Base-by-base conservation (phyloP, 2,329 filamentous ascomycete genomes). In the Cordyceps cicadae region DNA sequence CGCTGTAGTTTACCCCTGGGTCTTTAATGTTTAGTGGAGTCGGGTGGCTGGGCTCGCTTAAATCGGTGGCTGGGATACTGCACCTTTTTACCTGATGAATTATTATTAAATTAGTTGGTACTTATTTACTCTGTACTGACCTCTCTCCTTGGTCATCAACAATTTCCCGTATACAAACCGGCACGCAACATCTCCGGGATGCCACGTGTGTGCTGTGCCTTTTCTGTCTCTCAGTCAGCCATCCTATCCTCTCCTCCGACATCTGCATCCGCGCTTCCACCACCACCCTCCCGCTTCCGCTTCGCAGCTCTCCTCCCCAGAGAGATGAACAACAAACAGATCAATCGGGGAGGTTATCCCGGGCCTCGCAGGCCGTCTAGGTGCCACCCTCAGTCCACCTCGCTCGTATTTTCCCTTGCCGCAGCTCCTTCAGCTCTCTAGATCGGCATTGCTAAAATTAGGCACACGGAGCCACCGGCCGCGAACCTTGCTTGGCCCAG, bases 391-490 rank as follows among this genome's bases (percentile, higher is more conserved):
- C 34, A 29, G 34, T 37, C 34, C 34, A 5, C 8, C 34, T 37
- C 34, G 7, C 41, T 43, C 41, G 41, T 43, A 43, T 43, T 43
- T 43, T 43, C 15, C n/a, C 41, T 37, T 37, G 9, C 34, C 14
- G 17, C n/a, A 43, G 41, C n/a, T 43, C 73, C 15, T 49, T 49
- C 15, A 49, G 15, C 24, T 17, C 12, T 26, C 24, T 29, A 21
- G 24, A 49, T 49, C 14, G 24, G 24, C 15, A 26, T 43, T 15
- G 19, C 46, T 29, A 49, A 49, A 49, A 29, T 29, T n/a, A 49
- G 24, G 14, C 7, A 24, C 46, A 14, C 24, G 24, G 46, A 49
- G 46, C 46, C 46, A 17, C 46, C 46, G 6, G 21, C 21, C 5
- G 7, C 14, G 12, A n/a, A 29, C 15, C 14, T 29, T 17, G 14